These are phyloP conservation scores for Wickerhamiella kurtzmanii DNA, from an alignment of 805 yeast species.

Conservation along the genomic window DNA sequence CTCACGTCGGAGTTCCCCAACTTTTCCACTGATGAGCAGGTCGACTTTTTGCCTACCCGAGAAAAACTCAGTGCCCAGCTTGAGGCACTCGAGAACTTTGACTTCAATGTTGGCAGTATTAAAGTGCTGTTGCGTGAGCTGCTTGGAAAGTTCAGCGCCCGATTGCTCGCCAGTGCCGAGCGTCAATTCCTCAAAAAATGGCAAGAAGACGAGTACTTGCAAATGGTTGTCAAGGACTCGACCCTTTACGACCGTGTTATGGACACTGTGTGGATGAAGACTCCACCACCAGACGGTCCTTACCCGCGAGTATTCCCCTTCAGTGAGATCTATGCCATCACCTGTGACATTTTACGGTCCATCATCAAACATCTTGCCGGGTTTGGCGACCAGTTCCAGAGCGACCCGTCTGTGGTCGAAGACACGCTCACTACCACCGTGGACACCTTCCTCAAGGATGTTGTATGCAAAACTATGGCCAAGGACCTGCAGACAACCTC, in stretches of 20 bases:
- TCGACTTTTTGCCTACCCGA: constrained; percentile 32
- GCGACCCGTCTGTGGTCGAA: constrained; percentile 45
- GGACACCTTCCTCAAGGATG: constrained; percentile 54
- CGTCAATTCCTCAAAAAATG: constrained; percentile 48
- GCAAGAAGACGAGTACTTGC: constrained; percentile 78
- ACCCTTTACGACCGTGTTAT: constrained; percentile 50
- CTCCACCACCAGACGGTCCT: constrained; percentile 33
- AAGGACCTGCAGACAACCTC: constrained; percentile 45
- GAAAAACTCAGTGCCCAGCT: constrained; percentile 54
- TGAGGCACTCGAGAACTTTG: constrained; percentile 64
- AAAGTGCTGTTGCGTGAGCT: constrained; percentile 47
- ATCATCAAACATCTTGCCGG: constrained; percentile 49
- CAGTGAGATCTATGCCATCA: constrained; percentile 74
- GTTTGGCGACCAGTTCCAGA: constrained; percentile 53
- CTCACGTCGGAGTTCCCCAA: constrained; percentile 10
- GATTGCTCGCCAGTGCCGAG: constrained; percentile 42
- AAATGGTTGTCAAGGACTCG: constrained; percentile 52
- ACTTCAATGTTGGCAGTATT: constrained; percentile 44
- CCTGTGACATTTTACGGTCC: constrained; percentile 61
- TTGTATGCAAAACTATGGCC: constrained; percentile 52
- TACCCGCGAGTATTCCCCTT: constrained; percentile 63
- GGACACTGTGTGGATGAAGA: constrained; percentile 53
- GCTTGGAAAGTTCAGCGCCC: constrained; percentile 48
- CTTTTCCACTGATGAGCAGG: constrained; percentile 27
- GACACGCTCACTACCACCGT: constrained; percentile 46